Evolutionary conservation across 2,329 filamentous ascomycete species (phyloP), one percentile per base, ranked within the genome.

Genomic region (Fulvia fulva): DNA sequence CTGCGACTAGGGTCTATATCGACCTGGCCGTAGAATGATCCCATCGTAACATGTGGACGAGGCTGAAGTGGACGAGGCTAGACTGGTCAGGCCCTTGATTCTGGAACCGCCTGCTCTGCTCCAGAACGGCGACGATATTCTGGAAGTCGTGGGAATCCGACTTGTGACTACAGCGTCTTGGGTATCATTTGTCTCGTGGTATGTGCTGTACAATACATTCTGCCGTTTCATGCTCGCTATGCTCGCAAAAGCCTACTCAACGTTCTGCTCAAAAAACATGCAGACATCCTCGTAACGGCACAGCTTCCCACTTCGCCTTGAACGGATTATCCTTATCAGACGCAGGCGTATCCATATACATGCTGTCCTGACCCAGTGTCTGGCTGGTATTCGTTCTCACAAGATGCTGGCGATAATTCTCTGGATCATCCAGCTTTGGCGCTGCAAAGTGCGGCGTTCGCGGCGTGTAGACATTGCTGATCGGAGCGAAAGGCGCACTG

Each of bases 221-320:
- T n/a, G 47, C 47, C 47, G 26, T 26, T 26, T 12, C 16, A 6
- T 19, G 23, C 25, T 25, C 44, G 44, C 47, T 26, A 50, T 28
- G 47, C 23, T 19, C 21, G 41, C 11, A 16, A 44, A 22, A 12
- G 7, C 16, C n/a, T 12, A 32, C 2, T 32, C 28, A 32, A 32
- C 8, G 28, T 32, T 7, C 47, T 26, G 16, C 21, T 32, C 25
- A 22, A 47, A 47, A 22, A 25, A 23, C 14, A 6, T 32, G 16
- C 11, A 32, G 4, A 16, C 23, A 30, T 53, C 45, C 63, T 53
- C 57, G 57, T 28, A 62, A 46, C 14, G 61, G 56, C 22, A 62
- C 57, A 46, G 63, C 54, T 43, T 65, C 63, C 63, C 63, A 65
- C 25, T 63, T 65, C 22, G 53, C 49, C 50, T 63, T 63, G 49